Conservation (phyloP, 257 asterid genomes). For the Solanum acaule region DNA sequence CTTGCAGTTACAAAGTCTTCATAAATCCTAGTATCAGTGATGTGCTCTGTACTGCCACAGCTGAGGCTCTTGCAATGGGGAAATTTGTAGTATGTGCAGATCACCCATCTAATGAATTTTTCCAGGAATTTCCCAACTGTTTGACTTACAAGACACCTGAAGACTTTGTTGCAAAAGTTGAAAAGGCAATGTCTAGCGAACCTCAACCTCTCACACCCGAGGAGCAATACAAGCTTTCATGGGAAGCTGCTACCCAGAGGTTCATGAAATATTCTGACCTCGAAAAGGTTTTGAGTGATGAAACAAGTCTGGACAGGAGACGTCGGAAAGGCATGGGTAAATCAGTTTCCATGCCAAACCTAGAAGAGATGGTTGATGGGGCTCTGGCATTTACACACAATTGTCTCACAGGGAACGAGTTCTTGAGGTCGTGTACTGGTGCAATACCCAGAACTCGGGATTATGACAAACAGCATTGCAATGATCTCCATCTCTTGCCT, state of each 20-base stretch:
- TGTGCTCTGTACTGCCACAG: constrained; percentile 98
- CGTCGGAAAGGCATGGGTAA: constrained; percentile 26
- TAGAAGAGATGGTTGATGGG: constrained; percentile 65
- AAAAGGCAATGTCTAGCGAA: constrained; percentile 86
- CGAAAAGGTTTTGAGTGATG: constrained; percentile 39
- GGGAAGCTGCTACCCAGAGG: constrained; percentile 99
- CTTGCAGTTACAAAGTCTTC: no score
- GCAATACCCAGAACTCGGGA: constrained; percentile 78
- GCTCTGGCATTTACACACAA: constrained; percentile 86
- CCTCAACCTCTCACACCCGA: constrained; percentile 87
- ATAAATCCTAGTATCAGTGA: no score
- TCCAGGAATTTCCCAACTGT: constrained; percentile 88
- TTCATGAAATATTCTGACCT: constrained; percentile 84
- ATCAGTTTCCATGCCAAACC: constrained; percentile 58
- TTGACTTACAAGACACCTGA: constrained; percentile 78
- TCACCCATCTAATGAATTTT: constrained; percentile 96
- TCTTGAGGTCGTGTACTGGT: constrained; percentile 79
- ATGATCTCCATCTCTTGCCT: constrained; percentile 76
- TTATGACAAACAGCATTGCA: constrained; percentile 61
- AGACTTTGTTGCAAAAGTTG: constrained; percentile 80
- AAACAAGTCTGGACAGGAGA: constrained; percentile 11
- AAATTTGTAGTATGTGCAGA: constrained; percentile 93
- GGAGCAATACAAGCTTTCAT: constrained; percentile 69
- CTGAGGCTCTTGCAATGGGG: constrained; percentile 99
- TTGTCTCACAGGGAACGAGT: constrained; percentile 84